phyloP scores from a whole-genome alignment of 2,329 filamentous ascomycete species.

The Sclerotiophoma versabilis region DNA sequence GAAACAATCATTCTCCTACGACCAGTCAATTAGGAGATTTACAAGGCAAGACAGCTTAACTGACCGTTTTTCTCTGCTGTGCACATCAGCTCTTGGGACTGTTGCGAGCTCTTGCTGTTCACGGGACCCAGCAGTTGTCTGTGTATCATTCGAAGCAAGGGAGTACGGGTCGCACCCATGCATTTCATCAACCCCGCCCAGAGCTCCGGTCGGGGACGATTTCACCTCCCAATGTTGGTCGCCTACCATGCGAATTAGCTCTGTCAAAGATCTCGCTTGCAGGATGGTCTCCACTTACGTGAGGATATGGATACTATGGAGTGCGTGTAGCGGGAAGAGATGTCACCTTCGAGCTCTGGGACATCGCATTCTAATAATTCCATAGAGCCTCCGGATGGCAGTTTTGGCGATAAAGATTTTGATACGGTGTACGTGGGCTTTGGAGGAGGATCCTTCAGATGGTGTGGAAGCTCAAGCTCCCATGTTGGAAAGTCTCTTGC shows the following conservation, averaged over 20 bases:
- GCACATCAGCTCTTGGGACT: constrained; percentile 11
- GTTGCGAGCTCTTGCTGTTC: constrained; percentile 14
- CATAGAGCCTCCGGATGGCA: constrained; percentile 44
- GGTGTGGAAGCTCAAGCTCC: constrained; percentile 14
- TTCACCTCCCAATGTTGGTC: constrained; percentile 36
- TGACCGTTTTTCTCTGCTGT: constrained; percentile 22
- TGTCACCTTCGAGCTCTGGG: constrained; percentile 41
- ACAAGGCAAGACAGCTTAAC: not conserved
- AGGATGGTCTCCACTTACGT: constrained; percentile 24
- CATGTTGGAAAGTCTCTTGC: constrained; percentile 13
- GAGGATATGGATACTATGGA: constrained; percentile 40
- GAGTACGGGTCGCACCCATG: constrained; percentile 36
- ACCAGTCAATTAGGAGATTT: not conserved
- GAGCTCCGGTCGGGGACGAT: constrained; percentile 27
- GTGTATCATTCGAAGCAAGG: constrained; percentile 33
- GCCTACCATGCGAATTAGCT: constrained; percentile 28
- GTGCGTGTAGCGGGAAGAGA: constrained; percentile 38
- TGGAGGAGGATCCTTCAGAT: constrained; percentile 35
- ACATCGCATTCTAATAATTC: constrained; percentile 37
- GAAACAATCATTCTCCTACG: constrained; percentile 14
- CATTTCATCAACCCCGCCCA: constrained; percentile 32
- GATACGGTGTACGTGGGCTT: constrained; percentile 44
- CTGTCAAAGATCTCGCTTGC: not conserved
- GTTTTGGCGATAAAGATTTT: constrained; percentile 35
- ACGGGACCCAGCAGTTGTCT: constrained; percentile 29